Percentiles rank a stretch among this genome's conserved stretches.
Conservation (phyloP, 176 grass and related monocot species). For the Aegilops longissima region DNA sequence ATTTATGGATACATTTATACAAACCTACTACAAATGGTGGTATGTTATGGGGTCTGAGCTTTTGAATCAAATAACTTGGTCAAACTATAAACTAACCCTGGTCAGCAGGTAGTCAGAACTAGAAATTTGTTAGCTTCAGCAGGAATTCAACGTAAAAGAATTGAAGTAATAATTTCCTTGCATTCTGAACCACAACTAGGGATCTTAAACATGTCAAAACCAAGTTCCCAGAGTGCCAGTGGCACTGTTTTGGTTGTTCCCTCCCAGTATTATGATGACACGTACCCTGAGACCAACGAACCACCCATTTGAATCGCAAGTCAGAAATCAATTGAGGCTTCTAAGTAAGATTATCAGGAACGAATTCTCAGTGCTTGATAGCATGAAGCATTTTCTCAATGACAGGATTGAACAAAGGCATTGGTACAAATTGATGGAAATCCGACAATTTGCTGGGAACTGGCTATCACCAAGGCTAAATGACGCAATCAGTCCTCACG, state of each 20-base stretch:
- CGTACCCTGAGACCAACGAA: not conserved
- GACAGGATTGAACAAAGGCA: not conserved
- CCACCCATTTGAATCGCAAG: not conserved
- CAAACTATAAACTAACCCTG: not conserved
- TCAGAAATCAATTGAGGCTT: conserved; percentile 7
- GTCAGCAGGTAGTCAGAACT: not conserved
- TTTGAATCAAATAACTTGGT: not conserved
- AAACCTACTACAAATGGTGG: not conserved
- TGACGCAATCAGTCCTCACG: not conserved
- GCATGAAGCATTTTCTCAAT: conserved; percentile 1
- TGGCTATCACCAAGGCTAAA: not conserved
- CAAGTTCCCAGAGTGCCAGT: not conserved
- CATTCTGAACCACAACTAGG: not conserved
- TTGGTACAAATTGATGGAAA: conserved; percentile 23
- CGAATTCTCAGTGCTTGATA: not conserved
- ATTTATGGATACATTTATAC: not conserved
- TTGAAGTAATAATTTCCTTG: not conserved
- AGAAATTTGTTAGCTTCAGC: not conserved
- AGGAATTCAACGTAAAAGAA: not conserved
- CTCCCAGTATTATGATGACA: not conserved
- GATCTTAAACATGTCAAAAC: not conserved
- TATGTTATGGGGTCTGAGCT: not conserved
- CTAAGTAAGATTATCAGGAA: not conserved
- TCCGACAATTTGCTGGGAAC: not conserved
- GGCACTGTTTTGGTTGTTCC: not conserved